Evolutionary conservation across 2,329 filamentous ascomycete genomes (phyloP).

Genomic region (Cladorrhinum sp.): DNA sequence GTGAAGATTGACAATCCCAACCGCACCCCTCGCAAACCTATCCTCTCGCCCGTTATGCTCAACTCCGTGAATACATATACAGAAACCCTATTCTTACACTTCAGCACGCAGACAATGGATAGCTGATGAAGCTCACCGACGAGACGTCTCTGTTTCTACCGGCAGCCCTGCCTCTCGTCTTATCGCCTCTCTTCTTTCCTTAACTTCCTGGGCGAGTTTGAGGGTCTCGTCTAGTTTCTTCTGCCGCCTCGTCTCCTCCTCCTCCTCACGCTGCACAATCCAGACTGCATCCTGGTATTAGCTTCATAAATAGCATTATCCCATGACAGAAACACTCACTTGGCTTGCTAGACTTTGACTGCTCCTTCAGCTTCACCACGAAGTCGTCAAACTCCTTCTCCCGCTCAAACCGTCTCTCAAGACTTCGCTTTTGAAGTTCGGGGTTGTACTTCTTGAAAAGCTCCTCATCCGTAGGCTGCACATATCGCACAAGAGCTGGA

Average conservation of each 20-base stretch:
- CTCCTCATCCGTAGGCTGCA: constrained; percentile 85
- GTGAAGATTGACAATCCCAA: background rate
- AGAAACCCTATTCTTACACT: background rate
- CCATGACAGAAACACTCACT: constrained; percentile 54
- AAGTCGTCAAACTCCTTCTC: constrained; percentile 90
- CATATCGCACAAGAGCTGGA: constrained; percentile 75
- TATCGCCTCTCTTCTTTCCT: constrained; percentile 47
- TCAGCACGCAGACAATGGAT: background rate
- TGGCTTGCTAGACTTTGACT: constrained; percentile 86
- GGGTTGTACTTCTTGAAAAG: constrained; percentile 90
- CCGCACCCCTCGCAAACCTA: background rate
- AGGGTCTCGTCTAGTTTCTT: constrained; percentile 35
- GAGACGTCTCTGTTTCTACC: constrained; percentile 33
- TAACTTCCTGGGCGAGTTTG: constrained; percentile 41
- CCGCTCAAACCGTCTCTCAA: constrained; percentile 72
- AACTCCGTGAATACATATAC: background rate
- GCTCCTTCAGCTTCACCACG: constrained; percentile 77
- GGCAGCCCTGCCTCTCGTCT: constrained; percentile 46
- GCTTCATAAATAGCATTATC: background rate
- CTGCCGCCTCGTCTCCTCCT: constrained; percentile 42
- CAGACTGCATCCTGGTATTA: constrained; percentile 40
- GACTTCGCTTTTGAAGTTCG: constrained; percentile 81
- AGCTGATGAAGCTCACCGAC: constrained; percentile 1
- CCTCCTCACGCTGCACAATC: constrained; percentile 48
- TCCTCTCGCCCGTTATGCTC: background rate